Percentiles rank a stretch among this genome's conserved stretches.
Evolutionary conservation across 257 asterid species (phyloP).

Genomic region (Leonotis leonurus): DNA sequence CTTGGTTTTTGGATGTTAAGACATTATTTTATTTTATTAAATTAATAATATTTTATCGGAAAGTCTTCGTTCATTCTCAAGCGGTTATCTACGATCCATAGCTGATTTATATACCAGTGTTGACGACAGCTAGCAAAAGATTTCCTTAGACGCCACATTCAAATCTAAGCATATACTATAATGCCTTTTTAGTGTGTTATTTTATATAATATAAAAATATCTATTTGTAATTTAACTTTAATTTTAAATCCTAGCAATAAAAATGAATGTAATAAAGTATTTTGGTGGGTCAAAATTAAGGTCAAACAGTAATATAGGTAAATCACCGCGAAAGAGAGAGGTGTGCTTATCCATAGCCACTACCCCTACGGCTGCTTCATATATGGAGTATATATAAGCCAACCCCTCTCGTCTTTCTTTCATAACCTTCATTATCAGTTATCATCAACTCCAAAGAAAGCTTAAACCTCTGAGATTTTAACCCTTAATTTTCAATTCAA

Average conservation of each 20-base stretch:
- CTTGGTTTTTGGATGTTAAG: no score
- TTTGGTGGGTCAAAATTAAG: no score
- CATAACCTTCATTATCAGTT: background rate
- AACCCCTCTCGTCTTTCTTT: background rate
- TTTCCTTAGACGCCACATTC: no score
- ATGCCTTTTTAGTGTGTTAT: no score
- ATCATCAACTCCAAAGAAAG: background rate
- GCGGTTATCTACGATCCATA: background rate
- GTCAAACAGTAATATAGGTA: background rate
- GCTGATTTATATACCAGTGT: background rate
- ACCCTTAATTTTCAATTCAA: background rate
- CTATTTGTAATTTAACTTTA: no score
- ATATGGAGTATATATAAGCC: no score
- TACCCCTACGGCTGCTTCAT: background rate
- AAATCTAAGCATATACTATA: no score
- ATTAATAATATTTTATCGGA: no score
- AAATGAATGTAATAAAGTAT: no score
- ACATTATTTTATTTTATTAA: no score
- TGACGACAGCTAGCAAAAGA: background rate
- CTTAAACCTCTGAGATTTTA: background rate
- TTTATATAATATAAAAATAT: no score
- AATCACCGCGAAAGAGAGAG: conserved; percentile 8
- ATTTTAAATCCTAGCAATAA: no score
- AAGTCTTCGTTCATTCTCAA: background rate
- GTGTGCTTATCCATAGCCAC: background rate